Base-by-base conservation (phyloP, 805 yeast species). In the Starmerella asiatica region DNA sequence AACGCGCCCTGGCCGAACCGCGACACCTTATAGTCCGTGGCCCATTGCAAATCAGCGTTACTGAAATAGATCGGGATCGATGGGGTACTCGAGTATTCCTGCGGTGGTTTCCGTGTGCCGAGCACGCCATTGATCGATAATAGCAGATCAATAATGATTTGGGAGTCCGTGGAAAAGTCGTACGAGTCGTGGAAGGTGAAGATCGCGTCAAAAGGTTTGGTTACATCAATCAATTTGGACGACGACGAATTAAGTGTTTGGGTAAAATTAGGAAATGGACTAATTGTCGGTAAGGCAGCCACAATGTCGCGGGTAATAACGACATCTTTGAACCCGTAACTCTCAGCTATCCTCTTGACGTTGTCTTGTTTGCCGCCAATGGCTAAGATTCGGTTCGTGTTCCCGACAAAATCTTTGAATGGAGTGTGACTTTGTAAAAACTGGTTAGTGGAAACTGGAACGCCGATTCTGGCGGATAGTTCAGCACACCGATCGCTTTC, bases 1-100 rank as follows among this genome's bases (percentile, higher is more conserved):
- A 84, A 67, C 3, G 95, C 94, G 44, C 95, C 95, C 93, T 84
- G 85, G 45, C 94, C 94, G 56, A 84, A 82, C 56, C 95, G 69
- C 15, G 84, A 74, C 46, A 80, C 65, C 51, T 73, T 73, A 56
- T 80, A 83, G 60, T 83, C 80, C 3, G 94, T 81, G 11, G 94
- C 88, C 94, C 94, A 84, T 40, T 84, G 82, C 53, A 84, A 79
- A 61, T 84, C 95, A 17, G 88, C 79, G 58, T 84, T 93, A 31
- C 93, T 93, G 67, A 83, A 84, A 61, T 79, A 81, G 42, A 83
- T 72, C 35, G 75, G 74, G 26, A 93, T 91, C 29, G 86, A 86
- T 47, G 82, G 85, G 44, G 76, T 78, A 55, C 79, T 70, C 4
- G 30, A 11, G 41, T 29, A 48, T 18, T 21, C 14, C 21, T 38